These are phyloP conservation scores for Arxiozyma bovina DNA, from an alignment of 1,139 yeast species.

Conservation along the genomic window DNA sequence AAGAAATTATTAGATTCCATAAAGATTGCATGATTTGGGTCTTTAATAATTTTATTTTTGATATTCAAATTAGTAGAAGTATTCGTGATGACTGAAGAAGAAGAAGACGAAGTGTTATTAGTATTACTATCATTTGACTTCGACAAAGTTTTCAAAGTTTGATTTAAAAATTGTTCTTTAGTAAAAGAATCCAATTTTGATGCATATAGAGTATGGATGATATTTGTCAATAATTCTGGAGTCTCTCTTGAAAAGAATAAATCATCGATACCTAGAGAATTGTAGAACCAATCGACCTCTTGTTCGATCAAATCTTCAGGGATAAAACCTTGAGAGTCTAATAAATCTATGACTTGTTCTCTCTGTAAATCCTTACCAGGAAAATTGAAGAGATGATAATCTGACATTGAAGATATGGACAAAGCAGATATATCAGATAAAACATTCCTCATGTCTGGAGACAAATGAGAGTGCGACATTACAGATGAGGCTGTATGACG, in stretches of 20 bases:
- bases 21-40: constrained; percentile 80
- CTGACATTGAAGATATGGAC: constrained; percentile 39
- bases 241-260: constrained; percentile 83
- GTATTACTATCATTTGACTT: background rate
- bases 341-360: constrained; percentile 70
- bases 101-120: background rate
- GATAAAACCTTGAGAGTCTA: constrained; percentile 79
- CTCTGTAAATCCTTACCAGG: constrained; percentile 75
- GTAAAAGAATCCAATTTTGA: constrained; percentile 88
- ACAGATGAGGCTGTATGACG: background rate
- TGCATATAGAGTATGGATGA: constrained; percentile 75
- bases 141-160: constrained; percentile 3
- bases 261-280: constrained; percentile 81
- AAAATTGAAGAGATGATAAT: constrained; percentile 68
- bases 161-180: constrained; percentile 34
- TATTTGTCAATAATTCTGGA: constrained; percentile 71
- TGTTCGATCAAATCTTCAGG: constrained; percentile 80
- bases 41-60: constrained; percentile 31
- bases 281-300: constrained; percentile 87
- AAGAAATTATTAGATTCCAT: constrained; percentile 41
- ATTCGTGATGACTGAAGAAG: background rate
- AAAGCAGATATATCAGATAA: constrained; percentile 31
- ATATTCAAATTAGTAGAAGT: constrained; percentile 13
- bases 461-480: background rate
- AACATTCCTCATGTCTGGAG: background rate